Percentiles rank a stretch among this genome's conserved stretches.
phyloP scores from a whole-genome alignment of 75 land plant species.

The Picea glauca region DNA sequence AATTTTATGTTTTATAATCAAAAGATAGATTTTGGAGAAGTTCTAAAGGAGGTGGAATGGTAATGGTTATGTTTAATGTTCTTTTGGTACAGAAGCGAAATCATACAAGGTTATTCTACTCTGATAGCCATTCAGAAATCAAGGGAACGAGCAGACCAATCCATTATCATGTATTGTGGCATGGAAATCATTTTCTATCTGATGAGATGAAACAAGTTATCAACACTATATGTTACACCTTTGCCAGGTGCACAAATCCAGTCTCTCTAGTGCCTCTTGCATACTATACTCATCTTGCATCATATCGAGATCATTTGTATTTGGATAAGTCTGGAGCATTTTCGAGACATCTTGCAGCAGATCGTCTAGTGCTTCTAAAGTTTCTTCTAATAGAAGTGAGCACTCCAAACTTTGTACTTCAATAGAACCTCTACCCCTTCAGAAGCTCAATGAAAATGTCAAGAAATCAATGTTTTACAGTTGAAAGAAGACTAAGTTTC shows the following conservation, averaged over 20 bases:
- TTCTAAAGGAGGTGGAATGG: too few species aligned
- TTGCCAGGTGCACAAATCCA: slow-evolving; percentile 79
- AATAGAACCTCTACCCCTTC: slow-evolving; percentile 45
- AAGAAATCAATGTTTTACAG: slow-evolving; percentile 79
- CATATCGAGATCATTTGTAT: slow-evolving; percentile 82
- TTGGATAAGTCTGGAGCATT: slow-evolving; percentile 26
- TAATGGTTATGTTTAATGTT: too few species aligned
- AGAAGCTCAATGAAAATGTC: slow-evolving; percentile 57
- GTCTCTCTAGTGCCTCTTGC: slow-evolving; percentile 88
- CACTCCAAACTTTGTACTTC: slow-evolving; percentile 36
- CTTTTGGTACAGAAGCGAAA: slow-evolving; percentile 84
- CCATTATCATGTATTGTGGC: slow-evolving; percentile 87
- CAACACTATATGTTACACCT: slow-evolving; percentile 82
- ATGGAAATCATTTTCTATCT: slow-evolving; percentile 69
- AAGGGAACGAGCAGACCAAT: slow-evolving; percentile 94
- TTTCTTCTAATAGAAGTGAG: slow-evolving; percentile 8
- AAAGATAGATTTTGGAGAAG: too few species aligned
- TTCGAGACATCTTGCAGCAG: background rate
- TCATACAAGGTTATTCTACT: slow-evolving; percentile 83
- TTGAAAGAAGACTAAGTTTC: slow-evolving; percentile 13
- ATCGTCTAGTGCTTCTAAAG: background rate
- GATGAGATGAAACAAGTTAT: slow-evolving; percentile 82
- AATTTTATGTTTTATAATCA: too few species aligned
- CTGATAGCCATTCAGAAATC: slow-evolving; percentile 79
- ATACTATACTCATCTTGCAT: slow-evolving; percentile 89